Conservation (phyloP, 768 basidiomycete species). For the Russula ochroleuca region DNA sequence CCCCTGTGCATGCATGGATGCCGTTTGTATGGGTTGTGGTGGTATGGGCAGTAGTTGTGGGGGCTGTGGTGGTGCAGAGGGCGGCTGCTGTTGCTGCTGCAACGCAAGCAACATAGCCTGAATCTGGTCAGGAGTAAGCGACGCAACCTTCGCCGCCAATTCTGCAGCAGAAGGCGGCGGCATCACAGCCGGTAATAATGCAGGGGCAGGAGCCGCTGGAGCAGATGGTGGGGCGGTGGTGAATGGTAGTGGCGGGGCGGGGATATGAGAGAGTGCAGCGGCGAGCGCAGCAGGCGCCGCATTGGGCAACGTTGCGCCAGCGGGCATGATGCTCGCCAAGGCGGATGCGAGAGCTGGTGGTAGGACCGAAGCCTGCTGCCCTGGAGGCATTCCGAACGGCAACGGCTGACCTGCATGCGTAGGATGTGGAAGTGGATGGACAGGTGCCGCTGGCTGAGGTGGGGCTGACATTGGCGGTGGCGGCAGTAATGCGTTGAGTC, state of each 20-base stretch:
- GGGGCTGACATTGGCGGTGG: constrained; percentile 2
- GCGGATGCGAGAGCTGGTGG: constrained; percentile 22
- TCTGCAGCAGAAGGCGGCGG: constrained; percentile 40
- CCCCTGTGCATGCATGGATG: not conserved
- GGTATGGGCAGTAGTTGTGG: not conserved
- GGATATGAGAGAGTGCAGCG: constrained; percentile 25
- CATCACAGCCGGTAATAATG: constrained; percentile 31
- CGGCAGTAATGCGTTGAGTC: constrained; percentile 42
- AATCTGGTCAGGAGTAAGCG: constrained; percentile 73
- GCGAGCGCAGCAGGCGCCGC: constrained; percentile 18
- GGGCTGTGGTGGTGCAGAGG: not conserved
- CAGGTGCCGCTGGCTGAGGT: not conserved
- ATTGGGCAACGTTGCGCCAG: not conserved
- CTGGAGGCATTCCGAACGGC: not conserved
- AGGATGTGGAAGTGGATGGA: not conserved
- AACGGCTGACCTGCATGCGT: not conserved
- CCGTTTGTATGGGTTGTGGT: not conserved
- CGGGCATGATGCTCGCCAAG: constrained; percentile 21
- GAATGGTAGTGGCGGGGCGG: constrained; percentile 22
- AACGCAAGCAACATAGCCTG: constrained; percentile 62
- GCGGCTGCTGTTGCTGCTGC: constrained; percentile 24
- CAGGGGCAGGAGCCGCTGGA: constrained; percentile 27
- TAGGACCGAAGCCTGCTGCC: constrained; percentile 9
- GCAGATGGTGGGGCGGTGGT: constrained; percentile 25
- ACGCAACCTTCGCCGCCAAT: constrained; percentile 66